Evolutionary conservation across 2,329 filamentous ascomycete species (phyloP).

Genomic region (Ambrosiella xylebori): DNA sequence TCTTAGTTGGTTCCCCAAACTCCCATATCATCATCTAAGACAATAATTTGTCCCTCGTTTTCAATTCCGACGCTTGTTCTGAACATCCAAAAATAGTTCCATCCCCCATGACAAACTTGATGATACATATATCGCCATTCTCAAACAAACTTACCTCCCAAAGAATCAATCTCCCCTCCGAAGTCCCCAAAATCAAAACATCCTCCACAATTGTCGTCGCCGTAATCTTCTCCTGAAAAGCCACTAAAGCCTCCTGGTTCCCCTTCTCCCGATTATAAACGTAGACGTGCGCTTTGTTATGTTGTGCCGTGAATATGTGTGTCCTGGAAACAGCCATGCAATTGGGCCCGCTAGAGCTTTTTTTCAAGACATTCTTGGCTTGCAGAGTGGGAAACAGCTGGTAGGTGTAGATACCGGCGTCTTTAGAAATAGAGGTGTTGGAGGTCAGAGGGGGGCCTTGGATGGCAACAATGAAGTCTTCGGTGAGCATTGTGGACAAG

Average conservation of each 20-base stretch:
- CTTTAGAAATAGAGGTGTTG: conserved; percentile 50
- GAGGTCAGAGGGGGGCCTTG: conserved; percentile 39
- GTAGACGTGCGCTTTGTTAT: conserved; percentile 80
- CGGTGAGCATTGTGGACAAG: conserved; percentile 33
- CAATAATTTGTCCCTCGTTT: too few species aligned
- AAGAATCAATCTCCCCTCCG: conserved; percentile 67
- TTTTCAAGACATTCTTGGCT: conserved; percentile 74
- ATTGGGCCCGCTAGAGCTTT: conserved; percentile 65
- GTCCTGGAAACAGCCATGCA: conserved; percentile 63
- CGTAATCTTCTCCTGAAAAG: conserved; percentile 73
- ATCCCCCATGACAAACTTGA: not conserved
- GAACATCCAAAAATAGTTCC: not conserved
- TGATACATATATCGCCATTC: not conserved
- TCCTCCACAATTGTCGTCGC: conserved; percentile 57
- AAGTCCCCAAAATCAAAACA: conserved; percentile 63
- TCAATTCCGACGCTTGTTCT: too few species aligned
- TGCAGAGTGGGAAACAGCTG: conserved; percentile 60
- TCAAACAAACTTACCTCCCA: conserved; percentile 58
- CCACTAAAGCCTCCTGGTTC: conserved; percentile 74
- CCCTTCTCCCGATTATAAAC: conserved; percentile 74
- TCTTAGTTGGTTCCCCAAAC: too few species aligned
- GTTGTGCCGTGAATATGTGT: conserved; percentile 82
- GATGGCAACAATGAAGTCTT: conserved; percentile 42
- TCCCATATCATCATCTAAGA: too few species aligned
- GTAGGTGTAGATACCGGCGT: conserved; percentile 76